A percentile compares a stretch with the other conserved stretches of the same genome.
Evolutionary conservation across 495 filamentous ascomycete species (phyloP).

Genomic region (Ramalina intermedia): DNA sequence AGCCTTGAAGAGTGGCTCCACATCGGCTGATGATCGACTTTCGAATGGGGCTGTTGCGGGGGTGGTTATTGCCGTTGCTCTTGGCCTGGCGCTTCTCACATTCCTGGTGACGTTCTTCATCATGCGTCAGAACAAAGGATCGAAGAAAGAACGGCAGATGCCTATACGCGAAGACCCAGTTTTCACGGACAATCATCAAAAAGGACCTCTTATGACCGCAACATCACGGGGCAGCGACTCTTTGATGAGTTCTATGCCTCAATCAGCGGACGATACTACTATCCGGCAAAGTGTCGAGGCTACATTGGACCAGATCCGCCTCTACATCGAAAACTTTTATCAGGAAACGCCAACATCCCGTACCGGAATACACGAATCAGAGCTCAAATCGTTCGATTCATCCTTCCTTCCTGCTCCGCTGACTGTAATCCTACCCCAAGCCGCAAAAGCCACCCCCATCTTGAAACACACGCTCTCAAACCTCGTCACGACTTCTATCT

Average conservation of each 20-base stretch:
- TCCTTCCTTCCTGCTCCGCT: background rate
- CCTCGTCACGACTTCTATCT: background rate
- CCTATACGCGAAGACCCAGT: background rate
- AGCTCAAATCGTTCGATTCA: slow-evolving; percentile 4
- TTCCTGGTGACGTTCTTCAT: slow-evolving; percentile 16
- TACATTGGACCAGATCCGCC: slow-evolving; percentile 14
- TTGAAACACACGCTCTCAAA: slow-evolving; percentile 7
- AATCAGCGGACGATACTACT: slow-evolving; percentile 14
- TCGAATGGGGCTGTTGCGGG: slow-evolving; percentile 21
- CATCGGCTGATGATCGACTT: background rate
- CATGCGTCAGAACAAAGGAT: slow-evolving; percentile 9
- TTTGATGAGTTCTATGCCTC: slow-evolving; percentile 7
- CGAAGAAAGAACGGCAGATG: background rate
- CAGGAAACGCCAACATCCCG: background rate
- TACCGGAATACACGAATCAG: background rate
- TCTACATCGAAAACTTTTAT: slow-evolving; percentile 20
- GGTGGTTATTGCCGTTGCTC: slow-evolving; percentile 18
- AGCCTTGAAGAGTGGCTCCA: background rate
- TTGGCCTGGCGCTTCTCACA: slow-evolving; percentile 18
- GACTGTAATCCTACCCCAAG: background rate
- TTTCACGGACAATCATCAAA: background rate
- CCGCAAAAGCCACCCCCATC: background rate
- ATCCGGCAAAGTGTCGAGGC: slow-evolving; percentile 7
- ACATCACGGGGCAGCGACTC: background rate
- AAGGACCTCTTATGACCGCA: background rate